These are phyloP conservation scores for Acanthamoeba lenticulata DNA, from an alignment of 208 protist species.

Conservation along the genomic window DNA sequence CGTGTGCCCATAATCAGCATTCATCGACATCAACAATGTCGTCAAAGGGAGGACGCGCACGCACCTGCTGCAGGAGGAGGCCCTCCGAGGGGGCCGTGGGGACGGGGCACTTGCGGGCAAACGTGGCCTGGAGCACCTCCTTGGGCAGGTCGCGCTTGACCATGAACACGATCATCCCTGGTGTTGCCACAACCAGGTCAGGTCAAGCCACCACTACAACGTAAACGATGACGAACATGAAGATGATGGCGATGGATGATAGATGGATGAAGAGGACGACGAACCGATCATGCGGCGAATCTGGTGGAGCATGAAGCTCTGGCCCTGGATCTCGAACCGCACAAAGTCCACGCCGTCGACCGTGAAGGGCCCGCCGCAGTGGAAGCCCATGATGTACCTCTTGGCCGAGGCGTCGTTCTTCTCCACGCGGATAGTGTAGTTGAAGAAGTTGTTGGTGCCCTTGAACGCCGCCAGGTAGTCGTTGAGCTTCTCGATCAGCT, in stretches of 20 bases:
- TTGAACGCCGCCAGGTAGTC: slow-evolving; percentile 89
- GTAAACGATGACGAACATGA: not conserved
- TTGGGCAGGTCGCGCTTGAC: not conserved
- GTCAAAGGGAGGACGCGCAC: too few relatives aligned
- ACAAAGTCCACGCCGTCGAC: slow-evolving; percentile 91
- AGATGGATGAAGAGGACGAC: not conserved
- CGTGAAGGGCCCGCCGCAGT: slow-evolving; percentile 88
- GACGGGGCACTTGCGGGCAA: not conserved
- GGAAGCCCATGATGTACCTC: slow-evolving; percentile 79
- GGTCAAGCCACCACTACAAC: too few relatives aligned
- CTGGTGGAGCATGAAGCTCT: slow-evolving; percentile 98
- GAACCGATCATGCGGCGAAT: slow-evolving; percentile 97
- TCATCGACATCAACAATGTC: too few relatives aligned
- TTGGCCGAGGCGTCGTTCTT: slow-evolving; percentile 84
- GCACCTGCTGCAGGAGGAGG: not conserved
- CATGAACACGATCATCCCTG: slow-evolving; percentile 25
- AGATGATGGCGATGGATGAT: not conserved
- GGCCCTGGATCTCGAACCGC: slow-evolving; percentile 91
- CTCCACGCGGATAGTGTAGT: slow-evolving; percentile 94
- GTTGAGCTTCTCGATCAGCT: slow-evolving; percentile 70
- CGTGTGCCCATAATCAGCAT: too few relatives aligned
- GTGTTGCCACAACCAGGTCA: too few relatives aligned
- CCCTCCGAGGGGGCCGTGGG: not conserved
- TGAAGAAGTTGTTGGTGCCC: slow-evolving; percentile 96
- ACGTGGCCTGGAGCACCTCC: not conserved